Evolutionary conservation across 2,329 filamentous ascomycete genomes (phyloP), one percentile per base, ranked within the genome.

Genomic region (Penicillium digitatum): DNA sequence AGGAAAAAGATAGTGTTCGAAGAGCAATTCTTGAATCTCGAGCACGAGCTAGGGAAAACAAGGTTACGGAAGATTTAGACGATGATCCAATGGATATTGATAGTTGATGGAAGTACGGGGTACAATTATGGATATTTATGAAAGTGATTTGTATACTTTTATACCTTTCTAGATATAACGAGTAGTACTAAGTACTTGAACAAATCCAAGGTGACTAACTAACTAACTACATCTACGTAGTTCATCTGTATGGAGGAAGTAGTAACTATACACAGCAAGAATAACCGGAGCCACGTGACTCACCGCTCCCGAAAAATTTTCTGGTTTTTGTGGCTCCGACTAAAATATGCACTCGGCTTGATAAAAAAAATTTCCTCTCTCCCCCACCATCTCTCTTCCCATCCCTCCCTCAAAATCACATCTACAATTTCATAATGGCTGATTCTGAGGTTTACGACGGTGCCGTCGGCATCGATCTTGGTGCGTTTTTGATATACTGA

Each of bases 381-480:
- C 52, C 56, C 62, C 62, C 62, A 63, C 62, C 56, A 62, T 60
- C 57, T 55, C 59, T 62, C 56, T 55, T 62, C 52, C 55, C 54
- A 62, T 55, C 26, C 55, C 60, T 59, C 54, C 47, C 59, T 54
- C 46, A 39, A 58, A 60, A 56, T 59, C 52, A 54, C 52, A 56
- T 54, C 58, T 60, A 42, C 44, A 61, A 54, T 37, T 42, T 62
- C 62, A 65, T 46, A 65, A 65, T 65, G 63, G 62, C 63, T 54
- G 63, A 65, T 47, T 58, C 61, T 63, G 58, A 58, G 62, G 87
- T 95, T 73, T 99, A 97, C 80, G 94, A 99, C 78, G 94, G 94
- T 89, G 94, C 94, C 86, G 90, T 97, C 82, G 94, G 94, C 87
- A 99, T 99, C 83, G 94, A 99, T 87, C 86, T 99, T 82, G 94